Conservation (phyloP, 768 basidiomycete species). For the Amanita inopinata region DNA sequence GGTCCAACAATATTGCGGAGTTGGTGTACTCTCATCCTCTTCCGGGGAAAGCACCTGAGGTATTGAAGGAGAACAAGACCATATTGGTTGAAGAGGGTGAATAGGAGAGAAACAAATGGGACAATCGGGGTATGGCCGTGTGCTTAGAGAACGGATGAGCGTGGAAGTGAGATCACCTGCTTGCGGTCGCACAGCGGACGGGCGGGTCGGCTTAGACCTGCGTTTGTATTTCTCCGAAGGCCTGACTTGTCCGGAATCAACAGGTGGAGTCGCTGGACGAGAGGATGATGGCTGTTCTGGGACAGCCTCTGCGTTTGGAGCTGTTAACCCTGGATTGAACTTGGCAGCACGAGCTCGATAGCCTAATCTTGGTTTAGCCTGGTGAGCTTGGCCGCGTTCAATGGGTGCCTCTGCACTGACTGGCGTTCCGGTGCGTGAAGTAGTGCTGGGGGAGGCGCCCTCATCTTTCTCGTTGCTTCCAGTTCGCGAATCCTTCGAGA, state of each 20-base stretch:
- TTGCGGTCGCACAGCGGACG: background rate
- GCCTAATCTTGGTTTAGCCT: background rate
- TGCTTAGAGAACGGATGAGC: constrained; percentile 55
- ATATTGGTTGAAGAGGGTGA: constrained; percentile 69
- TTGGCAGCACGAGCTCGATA: background rate
- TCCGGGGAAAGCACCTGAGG: constrained; percentile 25
- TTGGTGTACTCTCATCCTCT: constrained; percentile 17
- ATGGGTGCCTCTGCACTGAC: background rate
- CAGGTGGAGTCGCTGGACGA: background rate
- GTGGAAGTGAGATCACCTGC: constrained; percentile 67
- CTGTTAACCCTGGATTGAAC: constrained; percentile 2
- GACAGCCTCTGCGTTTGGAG: background rate
- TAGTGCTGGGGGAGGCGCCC: background rate
- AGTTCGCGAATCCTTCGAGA: background rate
- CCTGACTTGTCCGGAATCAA: background rate
- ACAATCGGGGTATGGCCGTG: constrained; percentile 69
- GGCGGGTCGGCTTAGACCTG: background rate
- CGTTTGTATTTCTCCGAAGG: background rate
- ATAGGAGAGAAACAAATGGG: constrained; percentile 78
- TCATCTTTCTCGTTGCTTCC: background rate
- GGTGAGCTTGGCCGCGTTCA: background rate
- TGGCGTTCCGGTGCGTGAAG: constrained; percentile 1
- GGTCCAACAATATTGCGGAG: constrained; percentile 73
- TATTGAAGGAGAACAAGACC: constrained; percentile 77
- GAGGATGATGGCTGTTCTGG: background rate